Conservation (phyloP, 345 rosid species). For the Citrus inodora region DNA sequence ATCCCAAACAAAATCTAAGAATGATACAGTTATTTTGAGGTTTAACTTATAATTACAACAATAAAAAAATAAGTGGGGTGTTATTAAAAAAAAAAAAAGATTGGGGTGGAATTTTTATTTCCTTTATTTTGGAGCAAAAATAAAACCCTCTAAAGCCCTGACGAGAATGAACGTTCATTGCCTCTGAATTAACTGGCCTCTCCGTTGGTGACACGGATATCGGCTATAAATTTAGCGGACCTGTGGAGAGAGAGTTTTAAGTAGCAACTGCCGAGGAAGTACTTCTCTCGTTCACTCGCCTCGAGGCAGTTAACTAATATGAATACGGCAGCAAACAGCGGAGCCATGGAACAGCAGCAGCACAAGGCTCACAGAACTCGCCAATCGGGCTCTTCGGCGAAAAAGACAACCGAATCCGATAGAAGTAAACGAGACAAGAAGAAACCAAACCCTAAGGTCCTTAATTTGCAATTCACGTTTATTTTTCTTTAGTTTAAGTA, state of each 20-base stretch:
- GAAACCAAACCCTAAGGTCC: constrained; percentile 63
- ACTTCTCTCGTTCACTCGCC: neutral
- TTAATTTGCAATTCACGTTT: neutral
- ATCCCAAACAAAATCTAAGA: too few relatives aligned
- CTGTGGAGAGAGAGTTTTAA: too few relatives aligned
- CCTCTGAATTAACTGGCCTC: neutral
- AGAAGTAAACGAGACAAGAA: constrained; percentile 44
- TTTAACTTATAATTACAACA: too few relatives aligned
- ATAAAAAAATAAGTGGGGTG: too few relatives aligned
- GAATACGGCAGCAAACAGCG: constrained; percentile 15
- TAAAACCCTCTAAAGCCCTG: too few relatives aligned
- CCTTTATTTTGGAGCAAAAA: too few relatives aligned
- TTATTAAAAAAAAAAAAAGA: too few relatives aligned
- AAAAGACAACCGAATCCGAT: constrained; percentile 45
- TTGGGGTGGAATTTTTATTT: too few relatives aligned
- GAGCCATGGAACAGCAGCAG: constrained; percentile 25
- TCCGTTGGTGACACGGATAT: too few relatives aligned
- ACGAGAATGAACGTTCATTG: too few relatives aligned
- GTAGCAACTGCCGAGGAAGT: neutral
- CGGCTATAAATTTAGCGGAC: too few relatives aligned
- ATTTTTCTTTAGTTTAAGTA: neutral
- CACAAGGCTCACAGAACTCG: constrained; percentile 71
- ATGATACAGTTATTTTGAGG: too few relatives aligned
- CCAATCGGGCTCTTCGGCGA: constrained; percentile 63
- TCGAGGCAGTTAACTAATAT: neutral